Percentiles rank a stretch among this genome's conserved stretches.
Conservation (phyloP, 2,329 filamentous ascomycete species). For the Neodidymelliopsis sp. region DNA sequence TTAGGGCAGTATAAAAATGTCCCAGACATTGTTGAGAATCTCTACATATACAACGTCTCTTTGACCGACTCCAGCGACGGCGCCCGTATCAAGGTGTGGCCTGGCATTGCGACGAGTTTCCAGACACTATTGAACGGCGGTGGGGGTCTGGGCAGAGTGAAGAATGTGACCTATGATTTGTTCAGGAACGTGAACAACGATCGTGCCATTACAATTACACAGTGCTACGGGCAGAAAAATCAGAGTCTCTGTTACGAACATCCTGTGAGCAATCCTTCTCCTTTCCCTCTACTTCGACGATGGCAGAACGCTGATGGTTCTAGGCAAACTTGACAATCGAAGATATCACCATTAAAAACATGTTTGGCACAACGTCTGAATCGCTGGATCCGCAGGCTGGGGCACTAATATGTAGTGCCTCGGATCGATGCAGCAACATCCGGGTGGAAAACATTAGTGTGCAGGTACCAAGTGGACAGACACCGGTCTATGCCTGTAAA, state of each 20-base stretch:
- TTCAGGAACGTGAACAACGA: conserved; percentile 67
- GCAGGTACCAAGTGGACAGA: conserved; percentile 11
- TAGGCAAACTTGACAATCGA: conserved; percentile 15
- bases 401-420: conserved; percentile 44
- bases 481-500: conserved; percentile 12
- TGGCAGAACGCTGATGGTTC: conserved; percentile 22
- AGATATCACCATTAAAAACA: conserved; percentile 62
- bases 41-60: conserved; percentile 57
- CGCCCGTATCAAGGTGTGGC: conserved; percentile 75
- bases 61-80: conserved; percentile 58
- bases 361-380: conserved; percentile 57
- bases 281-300: conserved; percentile 44
- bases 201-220: conserved; percentile 65
- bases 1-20: conserved; percentile 69
- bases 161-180: conserved; percentile 68
- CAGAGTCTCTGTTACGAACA: conserved; percentile 62
- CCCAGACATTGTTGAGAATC: conserved; percentile 69
- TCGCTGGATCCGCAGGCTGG: conserved; percentile 41
- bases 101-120: conserved; percentile 55
- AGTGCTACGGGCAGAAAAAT: conserved; percentile 68
- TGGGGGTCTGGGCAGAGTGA: conserved; percentile 65
- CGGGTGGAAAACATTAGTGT: conserved; percentile 15
- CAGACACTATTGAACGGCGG: conserved; percentile 53
- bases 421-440: conserved; percentile 42
- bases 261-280: conserved; percentile 56